These are phyloP conservation scores for Henningerozyma blattae DNA, from an alignment of 805 yeast species.

Conservation along the genomic window DNA sequence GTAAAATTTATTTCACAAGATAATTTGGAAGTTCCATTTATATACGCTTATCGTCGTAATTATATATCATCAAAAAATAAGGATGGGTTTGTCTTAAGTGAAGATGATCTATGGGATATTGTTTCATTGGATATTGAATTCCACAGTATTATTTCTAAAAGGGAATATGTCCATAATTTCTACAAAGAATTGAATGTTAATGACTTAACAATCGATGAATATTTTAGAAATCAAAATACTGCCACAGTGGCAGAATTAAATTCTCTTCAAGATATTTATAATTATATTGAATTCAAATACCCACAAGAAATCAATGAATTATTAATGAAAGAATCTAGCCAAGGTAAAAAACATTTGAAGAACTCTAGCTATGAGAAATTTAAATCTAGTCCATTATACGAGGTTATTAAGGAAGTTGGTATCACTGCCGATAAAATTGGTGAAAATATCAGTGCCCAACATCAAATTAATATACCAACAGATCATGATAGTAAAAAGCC, in stretches of 20 bases:
- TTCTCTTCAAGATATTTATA: slow-evolving; percentile 64
- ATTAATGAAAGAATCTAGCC: slow-evolving; percentile 15
- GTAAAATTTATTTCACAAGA: slow-evolving; percentile 66
- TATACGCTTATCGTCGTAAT: slow-evolving; percentile 92
- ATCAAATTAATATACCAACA: slow-evolving; percentile 58
- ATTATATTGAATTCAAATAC: slow-evolving; percentile 66
- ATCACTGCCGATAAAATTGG: slow-evolving; percentile 72
- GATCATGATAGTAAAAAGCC: slow-evolving; percentile 53
- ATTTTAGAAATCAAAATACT: slow-evolving; percentile 42
- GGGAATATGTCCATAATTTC: slow-evolving; percentile 46
- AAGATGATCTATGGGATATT: slow-evolving; percentile 88
- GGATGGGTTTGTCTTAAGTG: slow-evolving; percentile 39
- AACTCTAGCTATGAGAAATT: slow-evolving; percentile 55
- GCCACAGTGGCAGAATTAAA: slow-evolving; percentile 49
- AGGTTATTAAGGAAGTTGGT: slow-evolving; percentile 60
- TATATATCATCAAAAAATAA: slow-evolving; percentile 39
- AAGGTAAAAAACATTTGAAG: slow-evolving; percentile 45
- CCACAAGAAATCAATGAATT: slow-evolving; percentile 30
- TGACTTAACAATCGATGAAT: slow-evolving; percentile 48
- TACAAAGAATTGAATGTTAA: slow-evolving; percentile 40
- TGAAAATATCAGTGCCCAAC: slow-evolving; percentile 60
- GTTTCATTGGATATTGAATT: slow-evolving; percentile 78
- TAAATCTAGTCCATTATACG: slow-evolving; percentile 48
- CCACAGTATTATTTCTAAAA: slow-evolving; percentile 72
- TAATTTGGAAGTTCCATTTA: slow-evolving; percentile 82